phyloP scores from a whole-genome alignment of 2,329 filamentous ascomycete species.

The Drechslerella dactyloides region DNA sequence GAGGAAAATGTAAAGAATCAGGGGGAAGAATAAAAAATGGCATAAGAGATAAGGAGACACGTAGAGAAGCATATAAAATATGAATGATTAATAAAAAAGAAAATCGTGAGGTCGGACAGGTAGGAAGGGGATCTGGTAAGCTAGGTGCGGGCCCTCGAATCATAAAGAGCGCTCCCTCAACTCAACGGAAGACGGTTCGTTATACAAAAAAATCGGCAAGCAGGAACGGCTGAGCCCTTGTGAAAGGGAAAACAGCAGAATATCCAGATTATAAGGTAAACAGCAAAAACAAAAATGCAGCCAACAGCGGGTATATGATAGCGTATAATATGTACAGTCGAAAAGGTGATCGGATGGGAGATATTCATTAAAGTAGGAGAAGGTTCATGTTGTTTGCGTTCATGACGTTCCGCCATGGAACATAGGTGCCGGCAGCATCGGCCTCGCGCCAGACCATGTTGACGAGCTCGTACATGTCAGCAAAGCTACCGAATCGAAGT shows the following conservation, averaged over 20 bases:
- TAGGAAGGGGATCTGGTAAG: slow-evolving; percentile 27
- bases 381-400: slow-evolving; percentile 89
- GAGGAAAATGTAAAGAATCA: slow-evolving; percentile 17
- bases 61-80: slow-evolving; percentile 10
- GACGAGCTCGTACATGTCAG: slow-evolving; percentile 78
- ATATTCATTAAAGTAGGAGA: slow-evolving; percentile 73
- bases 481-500: slow-evolving; percentile 82
- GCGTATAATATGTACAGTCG: slow-evolving; percentile 48
- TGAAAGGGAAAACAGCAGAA: neutral
- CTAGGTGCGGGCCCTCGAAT: slow-evolving; percentile 42
- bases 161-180: slow-evolving; percentile 40
- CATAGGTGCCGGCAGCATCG: slow-evolving; percentile 68
- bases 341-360: slow-evolving; percentile 13
- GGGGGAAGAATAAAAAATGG: neutral
- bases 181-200: slow-evolving; percentile 11
- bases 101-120: slow-evolving; percentile 41
- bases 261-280: neutral
- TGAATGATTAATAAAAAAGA: slow-evolving; percentile 15
- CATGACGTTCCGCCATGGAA: slow-evolving; percentile 97
- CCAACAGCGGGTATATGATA: slow-evolving; percentile 47
- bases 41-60: slow-evolving; percentile 32
- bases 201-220: slow-evolving; percentile 35
- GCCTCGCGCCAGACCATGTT: slow-evolving; percentile 80
- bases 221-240: slow-evolving; percentile 21
- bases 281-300: slow-evolving; percentile 16